These are phyloP conservation scores for Neurospora sublineolata DNA, from an alignment of 495 filamentous ascomycete species.

Conservation along the genomic window DNA sequence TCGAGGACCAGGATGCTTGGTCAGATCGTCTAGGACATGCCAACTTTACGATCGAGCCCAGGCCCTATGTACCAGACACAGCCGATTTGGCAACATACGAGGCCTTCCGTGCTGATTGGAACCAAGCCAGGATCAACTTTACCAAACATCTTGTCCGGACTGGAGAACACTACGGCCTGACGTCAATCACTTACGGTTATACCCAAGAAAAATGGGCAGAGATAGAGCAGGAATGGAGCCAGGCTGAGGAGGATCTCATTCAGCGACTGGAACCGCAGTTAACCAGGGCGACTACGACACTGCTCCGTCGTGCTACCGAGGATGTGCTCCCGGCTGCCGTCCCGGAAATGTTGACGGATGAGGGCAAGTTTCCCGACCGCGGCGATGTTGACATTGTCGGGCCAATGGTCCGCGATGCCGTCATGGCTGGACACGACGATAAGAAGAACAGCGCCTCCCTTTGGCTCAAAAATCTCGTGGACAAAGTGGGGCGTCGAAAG, in stretches of 20 bases:
- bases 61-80: constrained; percentile 59
- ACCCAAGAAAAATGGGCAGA: constrained; percentile 79
- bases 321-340: constrained; percentile 32
- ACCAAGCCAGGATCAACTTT: constrained; percentile 67
- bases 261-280: constrained; percentile 31
- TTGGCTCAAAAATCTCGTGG: constrained; percentile 33
- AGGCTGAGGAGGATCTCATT: constrained; percentile 48
- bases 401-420: constrained; percentile 63
- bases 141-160: constrained; percentile 74
- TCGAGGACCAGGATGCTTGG: constrained; percentile 68
- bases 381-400: constrained; percentile 88
- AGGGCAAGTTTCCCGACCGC: constrained; percentile 75
- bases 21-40: constrained; percentile 75
- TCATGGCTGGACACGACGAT: constrained; percentile 31
- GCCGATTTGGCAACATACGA: constrained; percentile 49
- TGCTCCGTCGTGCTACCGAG: constrained; percentile 22
- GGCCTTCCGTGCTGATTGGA: constrained; percentile 65
- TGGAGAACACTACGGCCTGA: constrained; percentile 74
- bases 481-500: constrained; percentile 33
- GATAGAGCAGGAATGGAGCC: constrained; percentile 60
- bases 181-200: constrained; percentile 69
- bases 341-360: constrained; percentile 43
- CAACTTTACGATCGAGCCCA: constrained; percentile 79
- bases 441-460: constrained; percentile 26
- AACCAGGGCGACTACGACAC: background rate